Base-by-base conservation (phyloP, 805 yeast species). In the Teunomyces kruisii region DNA sequence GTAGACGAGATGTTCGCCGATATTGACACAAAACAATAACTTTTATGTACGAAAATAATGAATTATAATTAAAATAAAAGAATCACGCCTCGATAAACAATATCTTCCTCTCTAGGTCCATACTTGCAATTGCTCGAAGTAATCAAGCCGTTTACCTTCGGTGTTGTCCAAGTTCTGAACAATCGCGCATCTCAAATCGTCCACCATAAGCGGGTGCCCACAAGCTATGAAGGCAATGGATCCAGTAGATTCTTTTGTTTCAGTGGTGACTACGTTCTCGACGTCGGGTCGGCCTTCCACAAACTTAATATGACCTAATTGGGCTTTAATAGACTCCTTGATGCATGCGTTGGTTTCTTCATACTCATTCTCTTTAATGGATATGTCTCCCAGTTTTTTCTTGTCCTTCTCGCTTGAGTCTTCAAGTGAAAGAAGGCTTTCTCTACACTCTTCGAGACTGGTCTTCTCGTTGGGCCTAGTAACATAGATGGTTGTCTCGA, bases 41-140 rank as follows among this genome's bases (percentile, higher is more conserved):
- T 32, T 13, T 13, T 30, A n/a, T 30, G 8, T 32, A 31, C 33
- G 16, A 31, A n/a, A 13, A 8, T 26, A 10, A 32, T 13, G 40
- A 27, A n/a, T 41, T 9, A 39, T 8, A 19, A 10, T 6, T 24
- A 35, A 12, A 17, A 22, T 7, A 13, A 31, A 13, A 31, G 10
- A 27, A 29, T 6, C 16, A 29, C 9, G 9, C 9, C 9, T 22
- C 5, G 29, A 30, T 36, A 16, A 22, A 9, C 9, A 15, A 27
- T n/a, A 33, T 19, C 22, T 19, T 19, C 22, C 3, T 6, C 3
- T 36, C 49, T 51, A 69, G 1, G 74, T 68, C 95, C 96, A 87
- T 10, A 76, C 72, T 65, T 85, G 89, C 40, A 84, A 74, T 57
- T 86, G 91, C 59, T 88, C 96, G 57, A 72, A 83, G 55, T 82